Base-by-base conservation (phyloP, 108 stramenopile genomes). In the Nitzschia sp. region DNA sequence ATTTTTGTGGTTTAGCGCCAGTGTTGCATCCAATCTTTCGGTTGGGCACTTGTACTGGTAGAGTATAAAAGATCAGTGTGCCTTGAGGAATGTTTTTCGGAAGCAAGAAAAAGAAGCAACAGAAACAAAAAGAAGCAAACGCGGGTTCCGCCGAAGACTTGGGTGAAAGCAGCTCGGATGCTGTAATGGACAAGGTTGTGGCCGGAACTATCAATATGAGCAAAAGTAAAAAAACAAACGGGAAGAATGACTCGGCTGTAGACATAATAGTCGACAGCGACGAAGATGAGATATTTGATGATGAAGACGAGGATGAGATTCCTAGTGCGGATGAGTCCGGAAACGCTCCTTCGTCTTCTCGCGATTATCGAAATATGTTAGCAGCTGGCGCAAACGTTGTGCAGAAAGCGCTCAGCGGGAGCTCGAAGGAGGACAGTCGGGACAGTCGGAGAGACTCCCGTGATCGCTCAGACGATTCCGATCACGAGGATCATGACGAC, bases 251-350 rank as follows among this genome's bases (percentile, higher is more conserved):
- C 23, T 45, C 38, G 25, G 21, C 62, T 28, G 64, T 50, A 11
- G 64, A 50, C 27, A 29, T 50, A 44, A 65, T 61, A 8, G 38
- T 82, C 19, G 81, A 77, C 68, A 64, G 57, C 34, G 80, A 76
- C 29, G 71, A 71, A n/a, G 72, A 69, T 23, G 81, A 82, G 48
- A 77, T 77, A 54, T 77, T 77, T 35, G 73, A 77, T 38, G 69
- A 71, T 50, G 76, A 71, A 2, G 76, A 77, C 48, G 76, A 77
- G n/a, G 76, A 77, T 0, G 69, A 70, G 21, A 53, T 50, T 23
- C 45, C 45, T 23, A 46, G 3, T 38, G 63, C 50, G 3, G 13
- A 16, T 27, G 63, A 58, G n/a, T 21, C 56, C 1, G 66, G 58
- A 30, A 45, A 19, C 9, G 22, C 50, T 11, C 53, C 53, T 16